Conservation (phyloP, 768 basidiomycete species). For the Lentinula aciculospora region DNA sequence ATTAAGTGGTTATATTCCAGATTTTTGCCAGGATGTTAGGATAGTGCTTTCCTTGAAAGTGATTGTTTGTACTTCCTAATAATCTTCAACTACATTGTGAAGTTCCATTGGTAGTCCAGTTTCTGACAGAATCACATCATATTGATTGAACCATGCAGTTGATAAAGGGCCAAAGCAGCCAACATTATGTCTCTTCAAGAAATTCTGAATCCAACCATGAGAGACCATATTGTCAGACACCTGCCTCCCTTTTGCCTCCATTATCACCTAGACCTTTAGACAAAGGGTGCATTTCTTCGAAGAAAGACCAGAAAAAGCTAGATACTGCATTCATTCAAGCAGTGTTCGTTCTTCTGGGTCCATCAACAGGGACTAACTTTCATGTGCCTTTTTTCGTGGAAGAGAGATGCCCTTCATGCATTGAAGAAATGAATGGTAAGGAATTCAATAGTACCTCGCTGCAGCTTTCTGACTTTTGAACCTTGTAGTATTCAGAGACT, state of each 20-base stretch:
- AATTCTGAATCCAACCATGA: neutral
- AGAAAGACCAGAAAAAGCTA: neutral
- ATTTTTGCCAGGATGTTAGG: too few relatives aligned
- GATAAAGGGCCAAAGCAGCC: too few relatives aligned
- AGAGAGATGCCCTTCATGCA: neutral
- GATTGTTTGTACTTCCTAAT: too few relatives aligned
- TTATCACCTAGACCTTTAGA: conserved; percentile 1
- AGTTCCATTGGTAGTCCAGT: too few relatives aligned
- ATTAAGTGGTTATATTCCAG: too few relatives aligned
- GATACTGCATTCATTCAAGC: conserved; percentile 8
- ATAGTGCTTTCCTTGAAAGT: too few relatives aligned
- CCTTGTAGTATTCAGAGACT: neutral
- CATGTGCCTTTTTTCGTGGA: conserved; percentile 6
- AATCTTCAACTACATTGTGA: too few relatives aligned
- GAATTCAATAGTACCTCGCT: neutral
- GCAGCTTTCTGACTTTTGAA: neutral
- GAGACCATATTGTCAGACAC: neutral
- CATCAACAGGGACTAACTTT: conserved; percentile 2
- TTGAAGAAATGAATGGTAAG: neutral
- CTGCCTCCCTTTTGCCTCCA: neutral
- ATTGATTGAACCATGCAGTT: too few relatives aligned
- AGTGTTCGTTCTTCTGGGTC: neutral
- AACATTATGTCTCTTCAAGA: too few relatives aligned
- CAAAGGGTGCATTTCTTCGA: conserved; percentile 6
- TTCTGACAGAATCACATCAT: too few relatives aligned